Percentiles rank a stretch among this genome's conserved stretches.
Conservation (phyloP, 78 protist species). For the slime mould (Dictyostelium discoideum) region dicty_2.7 NC_007091.3:246501-247000, state of each 20-base stretch:
- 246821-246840: constrained; percentile 41
- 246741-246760: neutral
- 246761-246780: neutral
- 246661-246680: constrained; percentile 30
- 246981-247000: constrained; percentile 75
- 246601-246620: constrained; percentile 12
- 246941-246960: constrained; percentile 88
- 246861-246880: constrained; percentile 91
- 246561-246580: constrained; percentile 35
- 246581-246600: constrained; percentile 61
- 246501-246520: constrained; percentile 5
- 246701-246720: neutral
- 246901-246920: constrained; percentile 96
- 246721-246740: neutral
- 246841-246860: constrained; percentile 97
- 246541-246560: neutral
- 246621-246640: constrained; percentile 19
- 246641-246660: constrained; percentile 76
- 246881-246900: constrained; percentile 82
- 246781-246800: neutral
- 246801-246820: constrained; percentile 91
- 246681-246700: neutral
- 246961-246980: constrained; percentile 42
- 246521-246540: neutral
- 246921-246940: constrained; percentile 95